Conservation (phyloP, 129 eudicot species). For the Escallonia rubra region DNA sequence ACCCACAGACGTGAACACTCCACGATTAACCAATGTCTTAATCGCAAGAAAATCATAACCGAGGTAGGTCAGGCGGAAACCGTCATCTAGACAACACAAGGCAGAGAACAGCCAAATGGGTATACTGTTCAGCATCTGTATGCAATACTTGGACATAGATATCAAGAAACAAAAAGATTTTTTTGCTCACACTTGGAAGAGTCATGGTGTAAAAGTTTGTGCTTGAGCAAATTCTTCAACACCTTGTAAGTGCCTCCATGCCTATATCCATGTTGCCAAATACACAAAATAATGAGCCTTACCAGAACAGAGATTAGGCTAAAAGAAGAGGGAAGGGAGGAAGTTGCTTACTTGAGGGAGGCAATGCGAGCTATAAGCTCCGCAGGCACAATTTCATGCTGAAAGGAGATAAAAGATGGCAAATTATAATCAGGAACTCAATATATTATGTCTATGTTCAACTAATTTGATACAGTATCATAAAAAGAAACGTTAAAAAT, state of each 20-base stretch:
- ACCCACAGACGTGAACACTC: slow-evolving; percentile 77
- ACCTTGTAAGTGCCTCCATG: slow-evolving; percentile 98
- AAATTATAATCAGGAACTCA: neutral
- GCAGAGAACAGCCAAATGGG: neutral
- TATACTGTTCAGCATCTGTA: neutral
- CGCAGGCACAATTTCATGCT: slow-evolving; percentile 95
- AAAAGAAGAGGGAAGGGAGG: neutral
- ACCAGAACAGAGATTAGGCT: neutral
- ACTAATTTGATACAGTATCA: too few species aligned
- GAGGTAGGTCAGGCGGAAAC: slow-evolving; percentile 86
- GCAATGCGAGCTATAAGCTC: slow-evolving; percentile 88
- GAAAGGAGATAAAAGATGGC: slow-evolving; percentile 14
- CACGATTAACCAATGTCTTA: slow-evolving; percentile 86
- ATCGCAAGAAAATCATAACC: slow-evolving; percentile 98
- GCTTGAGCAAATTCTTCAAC: slow-evolving; percentile 84
- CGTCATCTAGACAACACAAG: slow-evolving; percentile 56
- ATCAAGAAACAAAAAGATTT: neutral
- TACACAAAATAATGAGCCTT: neutral
- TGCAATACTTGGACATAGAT: neutral
- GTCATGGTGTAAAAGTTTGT: slow-evolving; percentile 88
- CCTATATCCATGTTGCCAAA: slow-evolving; percentile 24
- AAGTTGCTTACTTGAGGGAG: slow-evolving; percentile 60
- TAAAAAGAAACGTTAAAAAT: too few species aligned
- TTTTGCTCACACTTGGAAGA: slow-evolving; percentile 71
- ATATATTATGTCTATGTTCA: too few species aligned